Conservation (phyloP, 768 basidiomycete genomes). For the Podaxis pistillaris region DNA sequence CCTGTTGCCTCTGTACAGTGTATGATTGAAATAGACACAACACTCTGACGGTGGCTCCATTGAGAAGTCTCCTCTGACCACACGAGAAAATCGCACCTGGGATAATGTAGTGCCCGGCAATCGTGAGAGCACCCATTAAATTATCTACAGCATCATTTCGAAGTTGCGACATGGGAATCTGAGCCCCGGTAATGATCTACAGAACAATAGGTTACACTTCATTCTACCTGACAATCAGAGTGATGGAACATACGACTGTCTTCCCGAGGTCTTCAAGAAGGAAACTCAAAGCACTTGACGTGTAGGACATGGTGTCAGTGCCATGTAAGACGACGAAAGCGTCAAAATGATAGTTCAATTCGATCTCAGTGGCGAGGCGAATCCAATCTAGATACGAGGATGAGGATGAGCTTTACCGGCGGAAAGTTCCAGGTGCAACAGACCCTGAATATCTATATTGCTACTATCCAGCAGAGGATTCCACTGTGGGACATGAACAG, state of each 20-base stretch:
- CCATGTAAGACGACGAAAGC: conserved; percentile 91
- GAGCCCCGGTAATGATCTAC: conserved; percentile 89
- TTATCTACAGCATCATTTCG: conserved; percentile 97
- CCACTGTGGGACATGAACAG: conserved; percentile 53
- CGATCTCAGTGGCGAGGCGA: conserved; percentile 87
- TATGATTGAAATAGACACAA: conserved; percentile 88
- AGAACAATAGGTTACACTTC: background rate
- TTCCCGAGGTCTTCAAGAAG: conserved; percentile 91
- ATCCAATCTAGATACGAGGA: conserved; percentile 68
- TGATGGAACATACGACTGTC: conserved; percentile 59
- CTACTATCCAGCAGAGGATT: conserved; percentile 85
- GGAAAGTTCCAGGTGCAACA: conserved; percentile 1
- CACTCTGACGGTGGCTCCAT: conserved; percentile 50
- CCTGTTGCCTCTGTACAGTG: conserved; percentile 81
- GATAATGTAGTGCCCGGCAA: conserved; percentile 89
- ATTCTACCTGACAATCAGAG: background rate
- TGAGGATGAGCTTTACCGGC: conserved; percentile 1
- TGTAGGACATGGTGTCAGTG: conserved; percentile 91
- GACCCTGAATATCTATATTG: conserved; percentile 82
- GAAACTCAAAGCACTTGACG: conserved; percentile 86
- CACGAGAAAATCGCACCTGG: conserved; percentile 55
- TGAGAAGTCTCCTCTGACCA: background rate
- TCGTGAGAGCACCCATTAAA: conserved; percentile 81
- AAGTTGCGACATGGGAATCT: conserved; percentile 87
- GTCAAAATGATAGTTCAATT: conserved; percentile 90